phyloP scores from a whole-genome alignment of 495 filamentous ascomycete species.

The Aspergillus homomorphus region DNA sequence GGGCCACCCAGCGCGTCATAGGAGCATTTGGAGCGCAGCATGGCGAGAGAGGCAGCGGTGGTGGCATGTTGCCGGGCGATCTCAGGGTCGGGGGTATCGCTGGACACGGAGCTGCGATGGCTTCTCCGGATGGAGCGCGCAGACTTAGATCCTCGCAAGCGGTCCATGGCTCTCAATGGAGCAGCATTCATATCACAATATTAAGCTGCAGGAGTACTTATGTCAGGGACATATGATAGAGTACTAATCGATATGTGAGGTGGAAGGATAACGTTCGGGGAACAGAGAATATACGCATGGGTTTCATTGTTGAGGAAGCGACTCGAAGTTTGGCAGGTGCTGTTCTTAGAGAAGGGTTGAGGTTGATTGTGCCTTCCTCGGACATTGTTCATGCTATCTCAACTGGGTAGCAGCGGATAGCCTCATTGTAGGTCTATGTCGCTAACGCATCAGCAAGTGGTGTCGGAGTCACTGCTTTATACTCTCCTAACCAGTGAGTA shows the following conservation, averaged over 20 bases:
- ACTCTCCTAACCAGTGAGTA: too few relatives aligned
- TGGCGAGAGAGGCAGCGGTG: slow-evolving; percentile 66
- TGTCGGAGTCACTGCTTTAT: too few relatives aligned
- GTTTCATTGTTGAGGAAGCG: background rate
- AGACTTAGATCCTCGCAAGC: slow-evolving; percentile 61
- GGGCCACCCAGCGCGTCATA: slow-evolving; percentile 35
- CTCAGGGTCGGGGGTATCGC: slow-evolving; percentile 51
- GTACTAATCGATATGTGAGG: background rate
- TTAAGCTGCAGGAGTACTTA: slow-evolving; percentile 24
- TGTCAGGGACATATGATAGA: slow-evolving; percentile 21
- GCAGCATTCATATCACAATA: background rate
- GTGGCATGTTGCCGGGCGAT: slow-evolving; percentile 61
- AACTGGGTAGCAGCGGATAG: too few relatives aligned
- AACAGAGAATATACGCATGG: background rate
- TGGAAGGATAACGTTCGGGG: background rate
- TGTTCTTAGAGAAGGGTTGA: background rate
- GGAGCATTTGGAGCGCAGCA: slow-evolving; percentile 48
- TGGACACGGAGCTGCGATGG: slow-evolving; percentile 18
- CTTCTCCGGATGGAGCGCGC: slow-evolving; percentile 53
- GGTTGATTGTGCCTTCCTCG: background rate
- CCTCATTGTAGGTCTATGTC: too few relatives aligned
- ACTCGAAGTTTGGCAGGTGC: background rate
- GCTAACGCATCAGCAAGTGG: too few relatives aligned
- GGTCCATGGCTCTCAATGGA: slow-evolving; percentile 31
- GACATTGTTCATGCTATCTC: too few relatives aligned